phyloP scores from a whole-genome alignment of 2,329 filamentous ascomycete genomes.

The Emmonsiellopsis sp. region DNA sequence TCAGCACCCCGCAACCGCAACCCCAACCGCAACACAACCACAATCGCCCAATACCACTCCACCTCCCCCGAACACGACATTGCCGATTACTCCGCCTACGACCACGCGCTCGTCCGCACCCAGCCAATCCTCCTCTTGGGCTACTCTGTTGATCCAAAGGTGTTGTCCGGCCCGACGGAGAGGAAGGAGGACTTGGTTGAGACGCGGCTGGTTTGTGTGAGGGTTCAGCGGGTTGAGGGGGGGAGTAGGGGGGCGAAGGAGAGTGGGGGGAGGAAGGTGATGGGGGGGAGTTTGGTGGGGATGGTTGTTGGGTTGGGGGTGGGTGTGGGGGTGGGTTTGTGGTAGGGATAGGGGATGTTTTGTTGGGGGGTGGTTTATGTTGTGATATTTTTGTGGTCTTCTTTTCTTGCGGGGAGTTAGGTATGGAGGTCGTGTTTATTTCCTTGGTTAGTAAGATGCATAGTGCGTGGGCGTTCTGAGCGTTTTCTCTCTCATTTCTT shows the following conservation, averaged over 20 bases:
- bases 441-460: too few species aligned
- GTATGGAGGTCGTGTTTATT: background rate
- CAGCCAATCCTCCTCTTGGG: conserved; percentile 4
- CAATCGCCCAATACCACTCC: conserved; percentile 4
- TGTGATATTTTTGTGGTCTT: background rate
- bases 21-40: background rate
- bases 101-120: background rate
- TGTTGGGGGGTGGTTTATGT: background rate
- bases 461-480: background rate
- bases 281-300: background rate
- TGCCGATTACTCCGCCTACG: background rate
- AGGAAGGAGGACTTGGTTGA: conserved; percentile 2
- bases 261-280: background rate
- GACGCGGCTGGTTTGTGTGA: conserved; percentile 3
- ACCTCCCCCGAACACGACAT: background rate
- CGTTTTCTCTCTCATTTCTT: background rate
- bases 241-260: background rate
- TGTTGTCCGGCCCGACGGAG: background rate
- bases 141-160: background rate
- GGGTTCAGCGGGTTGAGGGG: background rate
- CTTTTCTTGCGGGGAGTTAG: background rate
- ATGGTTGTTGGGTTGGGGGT: background rate
- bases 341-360: background rate
- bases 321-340: background rate
- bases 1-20: background rate